Evolutionary conservation across 2,329 filamentous ascomycete genomes (phyloP).

Genomic region (Fusarium oligoseptatum): DNA sequence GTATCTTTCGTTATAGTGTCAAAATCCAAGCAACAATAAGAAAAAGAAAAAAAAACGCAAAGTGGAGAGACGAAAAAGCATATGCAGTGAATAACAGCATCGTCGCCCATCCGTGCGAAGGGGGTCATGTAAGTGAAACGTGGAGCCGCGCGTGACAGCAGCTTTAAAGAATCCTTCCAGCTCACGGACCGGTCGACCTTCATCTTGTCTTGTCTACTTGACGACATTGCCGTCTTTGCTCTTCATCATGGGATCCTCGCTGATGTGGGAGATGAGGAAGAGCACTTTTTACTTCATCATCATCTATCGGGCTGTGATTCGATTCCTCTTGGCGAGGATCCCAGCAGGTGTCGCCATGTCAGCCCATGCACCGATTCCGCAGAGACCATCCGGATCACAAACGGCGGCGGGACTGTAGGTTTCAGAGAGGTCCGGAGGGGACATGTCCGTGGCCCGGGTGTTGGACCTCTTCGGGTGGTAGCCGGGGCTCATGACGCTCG

Average conservation of each 20-base stretch:
- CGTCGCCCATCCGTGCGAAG: conserved; percentile 12
- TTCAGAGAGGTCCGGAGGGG: conserved; percentile 23
- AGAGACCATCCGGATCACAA: conserved; percentile 26
- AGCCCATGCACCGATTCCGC: conserved; percentile 41
- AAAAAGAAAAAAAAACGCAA: not conserved
- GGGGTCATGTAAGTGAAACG: conserved; percentile 34
- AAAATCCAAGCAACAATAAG: not conserved
- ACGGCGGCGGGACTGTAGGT: conserved; percentile 8
- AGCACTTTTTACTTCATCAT: not conserved
- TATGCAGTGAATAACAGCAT: not conserved
- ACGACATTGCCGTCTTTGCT: not conserved
- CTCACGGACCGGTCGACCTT: not conserved
- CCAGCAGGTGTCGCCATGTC: conserved; percentile 27
- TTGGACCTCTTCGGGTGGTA: conserved; percentile 14
- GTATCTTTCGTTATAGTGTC: not conserved
- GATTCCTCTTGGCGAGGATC: conserved; percentile 24
- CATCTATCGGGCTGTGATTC: conserved; percentile 23
- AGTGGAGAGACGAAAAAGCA: not conserved
- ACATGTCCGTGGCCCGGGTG: conserved; percentile 27
- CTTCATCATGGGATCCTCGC: not conserved
- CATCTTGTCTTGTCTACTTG: conserved; percentile 11
- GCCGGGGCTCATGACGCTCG: conserved; percentile 21
- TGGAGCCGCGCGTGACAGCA: conserved; percentile 16
- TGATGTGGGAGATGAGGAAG: conserved; percentile 4
- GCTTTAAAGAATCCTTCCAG: conserved; percentile 14